Percentiles rank a stretch among this genome's conserved stretches.
These are phyloP conservation scores for Hygrocybe punicea DNA, from an alignment of 768 basidiomycete species.

Conservation along the genomic window DNA sequence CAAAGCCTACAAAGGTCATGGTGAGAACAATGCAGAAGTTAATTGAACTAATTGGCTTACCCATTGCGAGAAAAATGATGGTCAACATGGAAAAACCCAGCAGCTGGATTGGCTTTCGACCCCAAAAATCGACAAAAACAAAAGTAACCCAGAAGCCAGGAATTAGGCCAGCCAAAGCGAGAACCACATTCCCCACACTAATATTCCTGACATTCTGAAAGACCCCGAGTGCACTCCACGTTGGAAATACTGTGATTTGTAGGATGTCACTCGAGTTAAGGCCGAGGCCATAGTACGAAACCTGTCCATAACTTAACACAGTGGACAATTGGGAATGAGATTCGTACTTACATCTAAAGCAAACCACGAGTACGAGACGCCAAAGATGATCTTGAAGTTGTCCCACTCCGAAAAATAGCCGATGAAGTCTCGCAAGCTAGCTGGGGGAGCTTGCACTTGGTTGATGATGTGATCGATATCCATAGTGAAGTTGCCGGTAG, in stretches of 20 bases:
- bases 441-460: constrained; percentile 64
- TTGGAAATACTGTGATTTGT: constrained; percentile 67
- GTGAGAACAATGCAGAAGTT: neutral
- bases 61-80: constrained; percentile 62
- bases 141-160: constrained; percentile 70
- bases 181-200: constrained; percentile 68
- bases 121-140: constrained; percentile 70
- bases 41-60: constrained; percentile 35
- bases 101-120: constrained; percentile 76
- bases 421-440: constrained; percentile 63
- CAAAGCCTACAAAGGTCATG: constrained; percentile 41
- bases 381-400: constrained; percentile 76
- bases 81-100: constrained; percentile 71
- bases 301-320: constrained; percentile 34
- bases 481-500: constrained; percentile 44
- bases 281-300: constrained; percentile 85
- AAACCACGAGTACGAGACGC: constrained; percentile 82
- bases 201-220: constrained; percentile 61
- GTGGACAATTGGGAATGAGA: neutral
- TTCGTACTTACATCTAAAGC: constrained; percentile 64
- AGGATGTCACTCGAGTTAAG: constrained; percentile 78
- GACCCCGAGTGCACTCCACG: constrained; percentile 36
- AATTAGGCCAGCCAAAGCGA: constrained; percentile 72
- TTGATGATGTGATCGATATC: constrained; percentile 57
- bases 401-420: constrained; percentile 66